Base-by-base conservation (phyloP, 1,139 yeast genomes). In the Pichia cactophila region DNA sequence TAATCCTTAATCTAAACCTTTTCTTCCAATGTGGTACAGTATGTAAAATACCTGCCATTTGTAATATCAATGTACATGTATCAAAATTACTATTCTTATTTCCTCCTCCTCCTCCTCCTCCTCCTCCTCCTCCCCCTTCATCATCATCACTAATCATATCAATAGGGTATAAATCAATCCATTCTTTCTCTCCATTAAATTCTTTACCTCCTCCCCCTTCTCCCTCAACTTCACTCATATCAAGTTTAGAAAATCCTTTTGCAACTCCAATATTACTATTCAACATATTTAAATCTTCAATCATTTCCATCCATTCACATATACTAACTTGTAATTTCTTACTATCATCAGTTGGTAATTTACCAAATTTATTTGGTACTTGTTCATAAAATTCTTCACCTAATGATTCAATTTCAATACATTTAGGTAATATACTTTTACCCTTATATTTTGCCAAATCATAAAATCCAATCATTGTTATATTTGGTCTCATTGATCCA, bases 401-500 rank as follows among this genome's bases (percentile, higher is more conserved):
- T 23, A 53, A 43, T 38, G 55, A 54, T 45, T 63, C 65, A 52
- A 57, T 58, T n/a, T 48, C 50, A 28, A 61, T 39, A 16, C 52
- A 52, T 11, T 49, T 37, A 2, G 63, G 63, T 12, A 61, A 51
- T 23, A 23, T 23, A 23, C 5, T 23, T 23, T 23, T 23, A 5
- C 55, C 54, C 9, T 41, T 45, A 47, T 58, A 59, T n/a, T 49
- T 53, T 3, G 60, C 52, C 41, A 80, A 72, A 60, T 89, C 95
- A 59, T 83, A 86, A 60, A 88, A 88, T 0, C 97, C 97, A 45
- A 90, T 57, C 0, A 92, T 95, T 0, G 96, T 88, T 49, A 92
- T 89, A 63, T 92, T 92, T 2, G 98, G 98, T 59, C 80, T 83
- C 97, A 92, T 92, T 14, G 97, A 97, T 6, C 98, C 98, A 23